Evolutionary conservation across 2,329 filamentous ascomycete genomes (phyloP).

Genomic region (Fusarium sp.): DNA sequence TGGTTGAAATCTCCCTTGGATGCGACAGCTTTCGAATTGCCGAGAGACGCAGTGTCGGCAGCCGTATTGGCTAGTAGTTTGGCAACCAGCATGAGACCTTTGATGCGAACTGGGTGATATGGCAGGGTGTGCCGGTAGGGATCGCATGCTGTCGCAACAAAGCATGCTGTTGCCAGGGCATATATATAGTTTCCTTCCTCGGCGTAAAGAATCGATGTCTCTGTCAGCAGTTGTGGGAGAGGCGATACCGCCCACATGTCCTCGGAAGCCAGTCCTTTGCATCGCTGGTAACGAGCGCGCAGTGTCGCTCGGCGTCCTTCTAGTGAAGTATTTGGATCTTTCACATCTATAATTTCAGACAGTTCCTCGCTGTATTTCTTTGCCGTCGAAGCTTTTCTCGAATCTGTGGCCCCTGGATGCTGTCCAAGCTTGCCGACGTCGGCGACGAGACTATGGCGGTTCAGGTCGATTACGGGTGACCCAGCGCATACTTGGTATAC

Average conservation of each 20-base stretch:
- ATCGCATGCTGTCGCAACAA: slow-evolving; percentile 60
- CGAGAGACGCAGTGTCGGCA: slow-evolving; percentile 50
- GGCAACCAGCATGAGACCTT: slow-evolving; percentile 62
- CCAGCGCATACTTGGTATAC: slow-evolving; percentile 63
- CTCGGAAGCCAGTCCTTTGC: slow-evolving; percentile 40
- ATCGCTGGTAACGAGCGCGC: slow-evolving; percentile 40
- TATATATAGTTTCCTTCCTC: slow-evolving; percentile 56
- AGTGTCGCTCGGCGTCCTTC: slow-evolving; percentile 43
- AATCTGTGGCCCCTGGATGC: slow-evolving; percentile 44
- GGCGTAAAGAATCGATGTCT: slow-evolving; percentile 58
- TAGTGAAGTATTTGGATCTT: slow-evolving; percentile 39
- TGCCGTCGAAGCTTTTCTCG: slow-evolving; percentile 30
- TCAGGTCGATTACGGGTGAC: slow-evolving; percentile 56
- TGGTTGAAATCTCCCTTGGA: slow-evolving; percentile 37
- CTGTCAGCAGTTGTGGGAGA: slow-evolving; percentile 57
- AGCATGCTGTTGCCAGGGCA: slow-evolving; percentile 60
- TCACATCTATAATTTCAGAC: slow-evolving; percentile 44
- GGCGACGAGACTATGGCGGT: slow-evolving; percentile 58
- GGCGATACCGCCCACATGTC: slow-evolving; percentile 63
- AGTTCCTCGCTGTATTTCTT: slow-evolving; percentile 43
- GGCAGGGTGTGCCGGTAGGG: slow-evolving; percentile 62
- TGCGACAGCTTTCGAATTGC: slow-evolving; percentile 42
- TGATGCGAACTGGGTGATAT: slow-evolving; percentile 62
- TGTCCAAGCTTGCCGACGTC: slow-evolving; percentile 49
- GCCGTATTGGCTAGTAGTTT: slow-evolving; percentile 64